Evolutionary conservation across 345 rosid genomes (phyloP).

Genomic region (Jatropha curcas): DNA sequence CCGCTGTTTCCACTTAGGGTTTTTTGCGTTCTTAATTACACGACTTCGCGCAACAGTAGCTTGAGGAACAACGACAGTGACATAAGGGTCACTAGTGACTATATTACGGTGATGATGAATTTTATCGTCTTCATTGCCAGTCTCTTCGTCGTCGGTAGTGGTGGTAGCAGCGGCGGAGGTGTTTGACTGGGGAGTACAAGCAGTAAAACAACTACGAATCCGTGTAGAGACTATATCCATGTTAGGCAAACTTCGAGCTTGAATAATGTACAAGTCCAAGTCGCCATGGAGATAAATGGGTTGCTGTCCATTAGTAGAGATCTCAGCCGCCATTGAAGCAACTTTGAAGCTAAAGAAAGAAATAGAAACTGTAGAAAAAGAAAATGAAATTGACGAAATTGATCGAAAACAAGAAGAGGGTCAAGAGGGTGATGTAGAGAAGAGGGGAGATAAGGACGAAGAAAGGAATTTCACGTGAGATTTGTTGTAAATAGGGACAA

Average conservation of each 20-base stretch:
- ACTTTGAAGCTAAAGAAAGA: neutral
- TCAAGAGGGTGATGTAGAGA: neutral
- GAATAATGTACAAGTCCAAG: slow-evolving; percentile 59
- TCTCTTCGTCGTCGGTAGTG: neutral
- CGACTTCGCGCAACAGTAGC: slow-evolving; percentile 82
- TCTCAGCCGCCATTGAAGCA: slow-evolving; percentile 29
- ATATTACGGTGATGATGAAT: slow-evolving; percentile 41
- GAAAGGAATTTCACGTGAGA: neutral
- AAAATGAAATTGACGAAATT: neutral
- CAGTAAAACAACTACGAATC: slow-evolving; percentile 48
- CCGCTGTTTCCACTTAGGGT: slow-evolving; percentile 73
- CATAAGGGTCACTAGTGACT: slow-evolving; percentile 84
- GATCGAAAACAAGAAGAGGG: neutral
- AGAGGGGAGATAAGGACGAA: neutral
- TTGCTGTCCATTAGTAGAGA: slow-evolving; percentile 7
- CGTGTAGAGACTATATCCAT: slow-evolving; percentile 56
- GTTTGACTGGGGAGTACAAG: slow-evolving; percentile 30
- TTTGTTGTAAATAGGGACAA: neutral
- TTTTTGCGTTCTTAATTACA: slow-evolving; percentile 62
- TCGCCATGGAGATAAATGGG: slow-evolving; percentile 66
- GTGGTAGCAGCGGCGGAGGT: neutral
- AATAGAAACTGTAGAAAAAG: no score
- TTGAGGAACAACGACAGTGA: slow-evolving; percentile 82
- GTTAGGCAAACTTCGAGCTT: slow-evolving; percentile 67
- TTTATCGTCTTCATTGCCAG: slow-evolving; percentile 15